A percentile compares a stretch with the other conserved stretches of the same genome.
These are phyloP conservation scores for Gossypium turneri DNA, from an alignment of 345 rosid species.

Conservation along the genomic window DNA sequence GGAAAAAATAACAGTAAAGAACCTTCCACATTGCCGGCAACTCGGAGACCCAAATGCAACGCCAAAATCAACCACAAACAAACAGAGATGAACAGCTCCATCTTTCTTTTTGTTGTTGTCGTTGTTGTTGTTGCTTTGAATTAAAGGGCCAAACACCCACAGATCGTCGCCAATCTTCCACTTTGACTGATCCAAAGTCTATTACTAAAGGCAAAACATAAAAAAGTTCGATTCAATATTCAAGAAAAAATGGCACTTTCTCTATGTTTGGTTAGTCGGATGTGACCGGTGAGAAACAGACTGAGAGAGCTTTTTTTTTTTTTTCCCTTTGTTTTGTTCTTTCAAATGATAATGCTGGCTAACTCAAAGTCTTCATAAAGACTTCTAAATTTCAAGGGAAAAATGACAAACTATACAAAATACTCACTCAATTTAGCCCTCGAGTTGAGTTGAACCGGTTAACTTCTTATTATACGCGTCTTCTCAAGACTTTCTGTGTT, in stretches of 20 bases:
- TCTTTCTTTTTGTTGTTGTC: not conserved
- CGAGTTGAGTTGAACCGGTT: no score
- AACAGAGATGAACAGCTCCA: conserved; percentile 35
- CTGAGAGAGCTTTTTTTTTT: no score
- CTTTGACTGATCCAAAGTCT: no score
- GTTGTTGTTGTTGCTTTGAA: not conserved
- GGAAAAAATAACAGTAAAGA: not conserved
- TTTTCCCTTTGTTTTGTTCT: no score
- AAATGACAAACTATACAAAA: no score
- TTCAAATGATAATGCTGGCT: not conserved
- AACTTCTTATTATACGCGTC: no score
- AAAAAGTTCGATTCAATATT: not conserved
- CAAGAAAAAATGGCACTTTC: not conserved
- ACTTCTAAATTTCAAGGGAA: no score
- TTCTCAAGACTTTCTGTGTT: no score
- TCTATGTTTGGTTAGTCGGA: not conserved
- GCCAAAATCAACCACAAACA: conserved; percentile 9
- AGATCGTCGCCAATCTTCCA: no score
- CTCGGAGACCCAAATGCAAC: conserved; percentile 39
- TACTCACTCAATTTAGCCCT: no score
- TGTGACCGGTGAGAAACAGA: no score
- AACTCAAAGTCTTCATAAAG: not conserved
- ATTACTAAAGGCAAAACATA: not conserved
- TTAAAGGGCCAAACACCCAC: no score
- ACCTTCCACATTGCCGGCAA: conserved; percentile 78